Evolutionary conservation across 495 filamentous ascomycete species (phyloP), one percentile per base, ranked within the genome.

Genomic region (Podospora anserina): DNA sequence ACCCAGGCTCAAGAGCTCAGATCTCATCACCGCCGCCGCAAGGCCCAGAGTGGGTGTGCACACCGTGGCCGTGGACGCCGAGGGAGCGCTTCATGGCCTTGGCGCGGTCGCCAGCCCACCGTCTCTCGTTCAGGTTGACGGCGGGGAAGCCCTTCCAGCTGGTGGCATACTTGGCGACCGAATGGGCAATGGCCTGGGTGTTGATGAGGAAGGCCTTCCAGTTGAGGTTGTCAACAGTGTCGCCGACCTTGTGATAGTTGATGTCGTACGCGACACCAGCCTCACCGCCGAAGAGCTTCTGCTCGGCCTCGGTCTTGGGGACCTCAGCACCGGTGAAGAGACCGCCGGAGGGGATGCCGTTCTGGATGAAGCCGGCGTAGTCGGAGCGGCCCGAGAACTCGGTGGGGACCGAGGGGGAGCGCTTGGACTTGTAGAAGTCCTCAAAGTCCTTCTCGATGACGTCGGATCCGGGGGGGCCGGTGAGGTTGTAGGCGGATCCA

Each of bases 291-390:
- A 87, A 90, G 62, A 84, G 64, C 18, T 70, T 74, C 0, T 78
- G 88, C 76, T 91, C 82, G 53, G 79, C 82, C 18, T 78, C 80
- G 1, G 88, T 91, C 82, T 90, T 92, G 73, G 85, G 59, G 6
- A 77, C 84, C 72, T 92, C 90, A 11, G 90, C 89, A 27, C 89
- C 90, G 20, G 89, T 90, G 76, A 89, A 89, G 26, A 91, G 74
- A 5, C 90, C 90, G 56, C 89, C 89, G 11, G 80, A 79, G 0
- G 90, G 85, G 58, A 92, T 86, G 54, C 87, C 87, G 18, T 77
- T 82, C 30, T 86, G 84, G 44, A 89, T 82, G 76, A 92, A 92
- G 0, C 89, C 84, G 18, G 82, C 84, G 74, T 92, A 91, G 77
- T 92, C 90, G 62, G 84, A 88, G 44, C 89, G 87, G 23, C 88